A percentile compares a stretch with the other conserved stretches of the same genome.
Evolutionary conservation across 805 yeast species (phyloP).

Genomic region (Yarrowia alimentaria): DNA sequence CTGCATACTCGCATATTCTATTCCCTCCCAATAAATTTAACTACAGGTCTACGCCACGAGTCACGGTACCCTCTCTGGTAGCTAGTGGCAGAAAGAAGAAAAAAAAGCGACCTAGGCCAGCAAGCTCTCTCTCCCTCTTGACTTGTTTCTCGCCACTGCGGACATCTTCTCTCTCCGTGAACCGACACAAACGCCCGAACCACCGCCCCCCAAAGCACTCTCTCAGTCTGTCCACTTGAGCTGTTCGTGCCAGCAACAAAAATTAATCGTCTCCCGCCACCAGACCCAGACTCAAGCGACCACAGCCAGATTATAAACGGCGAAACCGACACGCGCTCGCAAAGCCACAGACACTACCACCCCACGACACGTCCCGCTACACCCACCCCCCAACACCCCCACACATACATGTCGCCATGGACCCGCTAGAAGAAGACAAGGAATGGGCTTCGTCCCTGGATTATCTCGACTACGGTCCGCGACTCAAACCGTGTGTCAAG

Average conservation of each 20-base stretch:
- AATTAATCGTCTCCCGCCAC: no score
- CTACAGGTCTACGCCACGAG: slow-evolving; percentile 24
- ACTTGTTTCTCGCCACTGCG: no score
- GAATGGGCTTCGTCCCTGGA: slow-evolving; percentile 22
- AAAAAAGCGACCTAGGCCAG: neutral
- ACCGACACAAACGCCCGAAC: no score
- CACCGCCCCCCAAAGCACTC: no score
- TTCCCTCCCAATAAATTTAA: slow-evolving; percentile 23
- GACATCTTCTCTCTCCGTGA: no score
- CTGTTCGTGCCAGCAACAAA: no score
- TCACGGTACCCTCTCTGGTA: slow-evolving; percentile 9
- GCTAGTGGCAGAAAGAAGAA: no score
- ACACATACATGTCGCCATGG: neutral
- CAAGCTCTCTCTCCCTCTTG: no score
- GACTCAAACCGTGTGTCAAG: slow-evolving; percentile 10
- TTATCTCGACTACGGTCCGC: slow-evolving; percentile 21
- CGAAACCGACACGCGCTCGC: neutral
- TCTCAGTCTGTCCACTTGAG: no score
- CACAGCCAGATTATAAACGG: no score
- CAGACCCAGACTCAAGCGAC: no score
- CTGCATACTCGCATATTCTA: slow-evolving; percentile 7
- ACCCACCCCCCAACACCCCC: neutral
- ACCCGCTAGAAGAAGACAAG: slow-evolving; percentile 15
- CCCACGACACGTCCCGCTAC: neutral
- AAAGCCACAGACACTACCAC: neutral